Percentiles rank a stretch among this genome's conserved stretches.
Conservation (phyloP, 2,329 filamentous ascomycete species). For the Grosmannia serpens region DNA sequence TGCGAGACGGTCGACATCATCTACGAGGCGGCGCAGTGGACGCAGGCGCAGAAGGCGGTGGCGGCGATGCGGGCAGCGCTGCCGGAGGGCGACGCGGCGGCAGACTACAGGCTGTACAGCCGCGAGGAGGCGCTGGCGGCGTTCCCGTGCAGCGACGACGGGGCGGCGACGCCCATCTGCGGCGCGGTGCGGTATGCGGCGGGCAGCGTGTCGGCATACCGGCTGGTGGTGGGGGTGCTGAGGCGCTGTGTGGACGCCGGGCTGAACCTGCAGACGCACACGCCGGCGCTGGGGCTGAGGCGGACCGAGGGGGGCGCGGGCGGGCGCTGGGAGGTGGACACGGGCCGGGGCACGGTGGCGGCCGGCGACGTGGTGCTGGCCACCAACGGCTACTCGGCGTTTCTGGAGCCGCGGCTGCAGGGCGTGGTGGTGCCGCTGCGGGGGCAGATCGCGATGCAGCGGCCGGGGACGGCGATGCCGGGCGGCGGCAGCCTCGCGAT, state of each 20-base stretch:
- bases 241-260: slow-evolving; percentile 30
- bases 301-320: slow-evolving; percentile 4
- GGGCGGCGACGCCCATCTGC: slow-evolving; percentile 14
- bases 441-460: slow-evolving; percentile 36
- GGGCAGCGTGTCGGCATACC: slow-evolving; percentile 29
- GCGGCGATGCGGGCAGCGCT: slow-evolving; percentile 32
- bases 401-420: slow-evolving; percentile 29
- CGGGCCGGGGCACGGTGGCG: slow-evolving; percentile 27
- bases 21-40: slow-evolving; percentile 35
- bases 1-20: slow-evolving; percentile 47
- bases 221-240: slow-evolving; percentile 29
- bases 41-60: slow-evolving; percentile 25
- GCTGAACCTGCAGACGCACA: slow-evolving; percentile 41
- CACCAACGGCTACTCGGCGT: slow-evolving; percentile 41
- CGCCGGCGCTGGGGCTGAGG: slow-evolving; percentile 24
- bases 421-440: slow-evolving; percentile 37
- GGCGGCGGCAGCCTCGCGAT: slow-evolving; percentile 13
- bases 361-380: slow-evolving; percentile 35
- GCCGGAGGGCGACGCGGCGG: slow-evolving; percentile 25
- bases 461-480: slow-evolving; percentile 24
- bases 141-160: slow-evolving; percentile 25
- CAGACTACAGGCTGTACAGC: slow-evolving; percentile 31
- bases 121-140: slow-evolving; percentile 27
- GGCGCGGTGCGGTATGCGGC: slow-evolving; percentile 36
- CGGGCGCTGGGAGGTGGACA: slow-evolving; percentile 26